Evolutionary conservation across 192 early-diverging fungal species (phyloP).

Genomic region (Phlyctochytrium planicorne): DNA sequence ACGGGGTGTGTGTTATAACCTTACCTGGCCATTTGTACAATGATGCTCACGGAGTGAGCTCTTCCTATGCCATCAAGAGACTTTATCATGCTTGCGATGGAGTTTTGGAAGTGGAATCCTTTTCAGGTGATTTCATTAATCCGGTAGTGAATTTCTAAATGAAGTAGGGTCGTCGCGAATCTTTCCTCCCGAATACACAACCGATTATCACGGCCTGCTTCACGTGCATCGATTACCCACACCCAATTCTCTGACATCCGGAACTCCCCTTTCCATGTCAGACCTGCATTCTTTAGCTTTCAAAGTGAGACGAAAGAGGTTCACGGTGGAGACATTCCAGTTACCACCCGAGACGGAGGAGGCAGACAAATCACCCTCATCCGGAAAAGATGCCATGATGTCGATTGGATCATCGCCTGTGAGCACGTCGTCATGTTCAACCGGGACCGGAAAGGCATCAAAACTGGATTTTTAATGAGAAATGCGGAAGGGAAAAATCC

Average conservation of each 20-base stretch:
- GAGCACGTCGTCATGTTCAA: too few relatives aligned
- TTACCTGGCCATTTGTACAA: constrained; percentile 79
- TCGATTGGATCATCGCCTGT: too few relatives aligned
- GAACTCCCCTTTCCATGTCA: constrained; percentile 33
- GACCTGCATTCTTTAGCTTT: constrained; percentile 69
- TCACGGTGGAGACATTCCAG: constrained; percentile 88
- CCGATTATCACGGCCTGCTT: constrained; percentile 86
- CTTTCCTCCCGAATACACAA: constrained; percentile 49
- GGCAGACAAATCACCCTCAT: not conserved
- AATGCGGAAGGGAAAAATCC: too few relatives aligned
- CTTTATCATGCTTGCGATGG: constrained; percentile 82
- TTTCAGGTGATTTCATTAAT: too few relatives aligned
- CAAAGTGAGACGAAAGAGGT: constrained; percentile 84
- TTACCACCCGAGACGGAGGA: constrained; percentile 93
- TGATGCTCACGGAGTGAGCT: constrained; percentile 28
- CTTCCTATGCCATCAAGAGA: constrained; percentile 48
- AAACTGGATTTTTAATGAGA: too few relatives aligned
- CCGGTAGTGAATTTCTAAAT: not conserved
- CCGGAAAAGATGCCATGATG: too few relatives aligned
- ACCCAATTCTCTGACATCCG: constrained; percentile 71
- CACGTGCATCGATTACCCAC: constrained; percentile 80
- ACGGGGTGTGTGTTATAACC: constrained; percentile 74
- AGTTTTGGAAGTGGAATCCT: constrained; percentile 88
- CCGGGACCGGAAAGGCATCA: too few relatives aligned
- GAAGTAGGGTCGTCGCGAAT: constrained; percentile 24